These are phyloP conservation scores for Multifurca ochricompacta DNA, from an alignment of 768 basidiomycete genomes.

Conservation along the genomic window DNA sequence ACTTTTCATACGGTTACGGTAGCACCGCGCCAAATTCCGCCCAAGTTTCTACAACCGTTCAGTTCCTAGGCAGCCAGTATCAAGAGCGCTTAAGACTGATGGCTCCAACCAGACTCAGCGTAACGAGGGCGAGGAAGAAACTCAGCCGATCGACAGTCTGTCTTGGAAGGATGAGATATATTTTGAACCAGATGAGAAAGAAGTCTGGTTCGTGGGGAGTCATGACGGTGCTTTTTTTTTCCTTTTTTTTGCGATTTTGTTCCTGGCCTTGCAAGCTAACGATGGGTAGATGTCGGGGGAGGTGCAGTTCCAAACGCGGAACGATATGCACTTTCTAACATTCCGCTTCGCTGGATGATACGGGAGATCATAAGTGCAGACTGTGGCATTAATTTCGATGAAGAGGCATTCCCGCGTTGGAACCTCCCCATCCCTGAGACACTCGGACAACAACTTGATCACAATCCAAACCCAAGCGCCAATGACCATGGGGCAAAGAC, in stretches of 20 bases:
- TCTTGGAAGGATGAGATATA: background rate
- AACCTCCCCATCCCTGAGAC: background rate
- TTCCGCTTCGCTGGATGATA: conserved; percentile 74
- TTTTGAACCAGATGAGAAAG: conserved; percentile 2
- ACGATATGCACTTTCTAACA: conserved; percentile 42
- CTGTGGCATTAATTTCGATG: conserved; percentile 56
- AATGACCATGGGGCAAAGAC: background rate
- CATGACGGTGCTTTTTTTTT: background rate
- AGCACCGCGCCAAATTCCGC: conserved; percentile 60
- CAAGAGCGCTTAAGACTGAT: background rate
- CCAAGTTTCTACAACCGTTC: conserved; percentile 54
- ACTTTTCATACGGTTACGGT: background rate
- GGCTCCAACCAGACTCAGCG: background rate
- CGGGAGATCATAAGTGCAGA: conserved; percentile 49
- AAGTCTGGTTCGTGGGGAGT: conserved; percentile 13
- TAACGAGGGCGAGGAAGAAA: background rate
- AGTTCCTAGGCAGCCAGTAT: conserved; percentile 23
- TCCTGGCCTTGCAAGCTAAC: no score
- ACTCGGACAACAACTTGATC: background rate
- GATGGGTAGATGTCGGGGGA: background rate
- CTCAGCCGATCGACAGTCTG: background rate
- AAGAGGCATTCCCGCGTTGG: conserved; percentile 32
- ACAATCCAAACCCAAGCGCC: no score
- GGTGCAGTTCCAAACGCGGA: background rate
- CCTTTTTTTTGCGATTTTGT: background rate